phyloP scores from a whole-genome alignment of 2,329 filamentous ascomycete species.

The Aspergillus calidoustus region DNA sequence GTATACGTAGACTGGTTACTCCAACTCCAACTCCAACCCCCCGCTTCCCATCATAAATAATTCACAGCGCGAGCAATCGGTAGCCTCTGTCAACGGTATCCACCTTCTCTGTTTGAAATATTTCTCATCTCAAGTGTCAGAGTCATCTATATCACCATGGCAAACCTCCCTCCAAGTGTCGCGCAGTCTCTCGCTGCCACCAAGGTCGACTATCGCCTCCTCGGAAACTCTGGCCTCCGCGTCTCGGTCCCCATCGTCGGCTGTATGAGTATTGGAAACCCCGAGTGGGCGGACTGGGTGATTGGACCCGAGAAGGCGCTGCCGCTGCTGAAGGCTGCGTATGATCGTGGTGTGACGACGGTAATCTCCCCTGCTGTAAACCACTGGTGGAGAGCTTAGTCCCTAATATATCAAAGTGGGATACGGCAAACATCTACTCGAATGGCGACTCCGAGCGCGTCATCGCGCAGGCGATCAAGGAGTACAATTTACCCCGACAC shows the following conservation, averaged over 20 bases:
- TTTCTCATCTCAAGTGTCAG: too few species aligned
- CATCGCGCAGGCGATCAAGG: background rate
- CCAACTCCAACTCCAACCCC: too few species aligned
- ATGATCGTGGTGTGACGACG: background rate
- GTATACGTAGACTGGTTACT: too few species aligned
- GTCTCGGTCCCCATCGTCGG: constrained; percentile 6
- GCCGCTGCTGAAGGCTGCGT: constrained; percentile 1
- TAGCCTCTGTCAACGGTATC: too few species aligned
- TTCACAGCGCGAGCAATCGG: too few species aligned
- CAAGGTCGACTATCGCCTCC: constrained; percentile 1
- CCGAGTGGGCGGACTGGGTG: constrained; percentile 2
- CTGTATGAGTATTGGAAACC: constrained; percentile 7
- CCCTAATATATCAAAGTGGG: too few species aligned
- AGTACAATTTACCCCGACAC: constrained; percentile 1
- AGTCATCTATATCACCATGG: background rate
- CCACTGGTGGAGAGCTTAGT: too few species aligned
- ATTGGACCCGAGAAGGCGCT: background rate
- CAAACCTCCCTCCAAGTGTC: background rate
- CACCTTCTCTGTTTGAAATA: too few species aligned
- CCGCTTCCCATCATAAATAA: too few species aligned
- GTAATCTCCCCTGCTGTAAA: too few species aligned
- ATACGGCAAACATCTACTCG: constrained; percentile 7
- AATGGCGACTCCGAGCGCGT: background rate
- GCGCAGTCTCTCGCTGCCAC: background rate
- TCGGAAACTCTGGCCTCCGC: constrained; percentile 4